These are phyloP conservation scores for Linum trigynum DNA, from an alignment of 345 rosid genomes.

Conservation along the genomic window DNA sequence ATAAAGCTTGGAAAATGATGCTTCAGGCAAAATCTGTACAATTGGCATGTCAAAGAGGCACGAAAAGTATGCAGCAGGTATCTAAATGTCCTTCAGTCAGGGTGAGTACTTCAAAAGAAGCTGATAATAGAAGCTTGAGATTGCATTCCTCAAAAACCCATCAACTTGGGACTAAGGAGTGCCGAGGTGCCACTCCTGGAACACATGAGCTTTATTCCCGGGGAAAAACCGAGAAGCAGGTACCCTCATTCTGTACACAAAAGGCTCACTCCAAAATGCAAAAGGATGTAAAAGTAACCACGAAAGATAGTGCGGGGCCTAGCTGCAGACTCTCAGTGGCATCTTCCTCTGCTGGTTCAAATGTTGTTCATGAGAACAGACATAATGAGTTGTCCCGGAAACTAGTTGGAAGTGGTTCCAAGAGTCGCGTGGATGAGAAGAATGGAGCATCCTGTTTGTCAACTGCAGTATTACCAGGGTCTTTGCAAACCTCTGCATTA, in stretches of 20 bases:
- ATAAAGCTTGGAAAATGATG: slow-evolving; percentile 65
- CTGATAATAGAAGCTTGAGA: slow-evolving; percentile 9
- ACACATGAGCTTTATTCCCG: slow-evolving; percentile 8
- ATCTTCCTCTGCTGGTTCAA: slow-evolving; percentile 9
- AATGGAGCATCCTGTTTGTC: slow-evolving; percentile 6
- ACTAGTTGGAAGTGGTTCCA: slow-evolving; percentile 2
- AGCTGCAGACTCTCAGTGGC: slow-evolving; percentile 1
- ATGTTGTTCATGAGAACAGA: slow-evolving; percentile 2
- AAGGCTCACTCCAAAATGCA: background rate
- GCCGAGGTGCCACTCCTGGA: slow-evolving; percentile 3
- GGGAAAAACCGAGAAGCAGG: slow-evolving; percentile 11
- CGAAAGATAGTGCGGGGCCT: background rate
- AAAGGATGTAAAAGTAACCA: slow-evolving; percentile 5
- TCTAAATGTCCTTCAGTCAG: slow-evolving; percentile 10
- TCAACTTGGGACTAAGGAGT: slow-evolving; percentile 10
- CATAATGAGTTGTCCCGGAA: background rate
- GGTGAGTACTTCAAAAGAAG: slow-evolving; percentile 18
- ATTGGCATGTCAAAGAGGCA: slow-evolving; percentile 3
- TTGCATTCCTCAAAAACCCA: slow-evolving; percentile 9
- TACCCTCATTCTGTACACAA: background rate
- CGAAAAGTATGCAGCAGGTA: slow-evolving; percentile 7
- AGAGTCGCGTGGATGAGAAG: slow-evolving; percentile 4
- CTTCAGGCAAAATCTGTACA: slow-evolving; percentile 34
- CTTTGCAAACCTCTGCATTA: slow-evolving; percentile 8
- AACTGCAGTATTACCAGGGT: slow-evolving; percentile 6